phyloP scores from a whole-genome alignment of 2,329 filamentous ascomycete genomes.

The Curvularia eragrostidis region DNA sequence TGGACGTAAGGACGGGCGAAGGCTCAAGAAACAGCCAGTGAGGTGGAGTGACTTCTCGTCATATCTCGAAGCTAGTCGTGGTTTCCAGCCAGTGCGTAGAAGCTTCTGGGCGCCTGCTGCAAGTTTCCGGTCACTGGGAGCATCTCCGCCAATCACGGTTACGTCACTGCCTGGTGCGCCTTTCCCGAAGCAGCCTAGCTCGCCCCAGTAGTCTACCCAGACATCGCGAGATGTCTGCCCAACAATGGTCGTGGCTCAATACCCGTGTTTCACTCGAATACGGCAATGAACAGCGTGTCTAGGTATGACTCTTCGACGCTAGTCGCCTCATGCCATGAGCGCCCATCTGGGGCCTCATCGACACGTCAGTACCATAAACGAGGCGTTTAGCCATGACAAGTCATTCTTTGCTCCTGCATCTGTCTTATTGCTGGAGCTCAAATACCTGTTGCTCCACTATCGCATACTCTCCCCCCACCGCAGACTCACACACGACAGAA shows the following conservation, averaged over 20 bases:
- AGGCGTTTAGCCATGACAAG: not conserved
- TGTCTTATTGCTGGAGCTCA: not conserved
- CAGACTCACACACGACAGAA: not conserved
- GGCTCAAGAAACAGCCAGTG: constrained; percentile 31
- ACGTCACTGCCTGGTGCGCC: constrained; percentile 12
- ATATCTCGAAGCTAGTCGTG: constrained; percentile 28
- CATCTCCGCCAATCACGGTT: constrained; percentile 17
- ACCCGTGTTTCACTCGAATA: not conserved
- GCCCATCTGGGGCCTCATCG: constrained; percentile 2
- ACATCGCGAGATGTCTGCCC: constrained; percentile 12
- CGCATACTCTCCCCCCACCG: constrained; percentile 3
- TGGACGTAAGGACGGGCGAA: constrained; percentile 20
- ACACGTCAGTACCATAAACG: constrained; percentile 14
- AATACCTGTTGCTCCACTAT: constrained; percentile 4
- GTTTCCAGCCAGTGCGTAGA: constrained; percentile 29
- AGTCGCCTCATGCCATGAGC: not conserved
- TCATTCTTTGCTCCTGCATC: not conserved
- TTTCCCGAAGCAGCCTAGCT: constrained; percentile 2
- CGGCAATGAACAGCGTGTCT: constrained; percentile 3
- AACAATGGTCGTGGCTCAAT: constrained; percentile 7
- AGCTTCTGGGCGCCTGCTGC: constrained; percentile 35
- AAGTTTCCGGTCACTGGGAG: constrained; percentile 24
- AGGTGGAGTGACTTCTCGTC: constrained; percentile 35
- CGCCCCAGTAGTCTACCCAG: not conserved
- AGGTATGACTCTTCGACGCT: not conserved